Conservation (phyloP, 1,284 basidiomycete genomes). For the Pascua guehoae region DNA sequence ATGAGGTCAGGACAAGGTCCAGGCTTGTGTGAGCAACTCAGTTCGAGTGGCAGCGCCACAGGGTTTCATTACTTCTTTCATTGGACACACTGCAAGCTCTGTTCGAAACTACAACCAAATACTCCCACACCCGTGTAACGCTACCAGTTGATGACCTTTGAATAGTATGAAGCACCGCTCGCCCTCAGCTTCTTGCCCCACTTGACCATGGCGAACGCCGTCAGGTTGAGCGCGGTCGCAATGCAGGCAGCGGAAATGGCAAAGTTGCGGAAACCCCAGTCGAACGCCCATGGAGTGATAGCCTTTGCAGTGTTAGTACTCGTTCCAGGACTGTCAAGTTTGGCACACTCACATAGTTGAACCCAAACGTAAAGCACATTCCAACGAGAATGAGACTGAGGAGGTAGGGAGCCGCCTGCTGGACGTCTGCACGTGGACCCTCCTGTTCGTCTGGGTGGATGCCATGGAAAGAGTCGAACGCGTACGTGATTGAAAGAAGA, state of each 20-base stretch:
- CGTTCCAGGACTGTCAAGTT: not conserved
- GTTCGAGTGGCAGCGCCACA: too few species aligned
- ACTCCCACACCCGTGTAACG: not conserved
- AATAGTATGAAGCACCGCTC: conserved; percentile 10
- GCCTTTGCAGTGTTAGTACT: conserved; percentile 12
- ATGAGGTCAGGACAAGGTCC: too few species aligned
- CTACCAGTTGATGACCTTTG: conserved; percentile 18
- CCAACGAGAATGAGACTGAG: conserved; percentile 19
- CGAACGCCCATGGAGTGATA: conserved; percentile 25
- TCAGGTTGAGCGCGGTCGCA: conserved; percentile 9
- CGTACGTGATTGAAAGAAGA: conserved; percentile 18
- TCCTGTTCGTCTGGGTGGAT: conserved; percentile 5
- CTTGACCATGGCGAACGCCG: conserved; percentile 10
- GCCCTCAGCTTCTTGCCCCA: conserved; percentile 13
- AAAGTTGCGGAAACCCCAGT: conserved; percentile 18
- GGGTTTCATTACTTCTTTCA: too few species aligned
- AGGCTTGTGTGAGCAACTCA: too few species aligned
- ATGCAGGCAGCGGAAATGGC: conserved; percentile 13
- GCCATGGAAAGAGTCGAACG: conserved; percentile 16
- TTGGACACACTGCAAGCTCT: too few species aligned
- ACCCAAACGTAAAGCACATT: conserved; percentile 14
- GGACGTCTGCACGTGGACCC: conserved; percentile 16
- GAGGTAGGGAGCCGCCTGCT: conserved; percentile 17
- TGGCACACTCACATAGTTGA: not conserved
- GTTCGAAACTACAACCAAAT: too few species aligned